phyloP scores from a whole-genome alignment of 257 asterid genomes.

The Forsythia suspensa region DNA sequence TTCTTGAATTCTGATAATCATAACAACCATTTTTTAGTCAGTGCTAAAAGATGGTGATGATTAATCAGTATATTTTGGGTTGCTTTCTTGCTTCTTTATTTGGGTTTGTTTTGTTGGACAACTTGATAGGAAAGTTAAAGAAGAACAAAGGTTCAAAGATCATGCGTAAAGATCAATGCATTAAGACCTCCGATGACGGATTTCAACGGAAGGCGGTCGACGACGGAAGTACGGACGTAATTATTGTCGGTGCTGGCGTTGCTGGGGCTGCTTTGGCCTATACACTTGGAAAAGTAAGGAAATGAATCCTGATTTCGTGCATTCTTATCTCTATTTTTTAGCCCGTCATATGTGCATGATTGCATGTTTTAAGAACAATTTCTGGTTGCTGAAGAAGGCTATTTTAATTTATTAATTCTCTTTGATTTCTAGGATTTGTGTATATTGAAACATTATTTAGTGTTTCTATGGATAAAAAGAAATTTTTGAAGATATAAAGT shows the following conservation, averaged over 20 bases:
- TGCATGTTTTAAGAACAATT: neutral
- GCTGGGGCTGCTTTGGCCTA: constrained; percentile 73
- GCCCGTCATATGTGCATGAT: neutral
- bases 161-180: constrained; percentile 22
- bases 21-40: neutral
- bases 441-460: neutral
- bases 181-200: constrained; percentile 18
- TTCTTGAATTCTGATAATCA: neutral
- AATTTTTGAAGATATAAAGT: neutral
- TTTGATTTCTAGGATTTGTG: neutral
- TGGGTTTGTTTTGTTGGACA: constrained; percentile 43
- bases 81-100: constrained; percentile 51
- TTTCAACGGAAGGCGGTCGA: constrained; percentile 20
- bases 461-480: neutral
- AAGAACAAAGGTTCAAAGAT: constrained; percentile 32
- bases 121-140: constrained; percentile 36
- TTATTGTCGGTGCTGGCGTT: constrained; percentile 78
- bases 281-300: constrained; percentile 64
- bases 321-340: neutral
- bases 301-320: neutral
- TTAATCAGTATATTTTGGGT: constrained; percentile 51
- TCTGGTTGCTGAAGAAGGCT: neutral
- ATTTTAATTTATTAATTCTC: neutral
- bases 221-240: constrained; percentile 44
- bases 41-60: constrained; percentile 35